These are phyloP conservation scores for Tanozyma kutaoensis DNA, from an alignment of 805 yeast genomes.

Conservation along the genomic window DNA sequence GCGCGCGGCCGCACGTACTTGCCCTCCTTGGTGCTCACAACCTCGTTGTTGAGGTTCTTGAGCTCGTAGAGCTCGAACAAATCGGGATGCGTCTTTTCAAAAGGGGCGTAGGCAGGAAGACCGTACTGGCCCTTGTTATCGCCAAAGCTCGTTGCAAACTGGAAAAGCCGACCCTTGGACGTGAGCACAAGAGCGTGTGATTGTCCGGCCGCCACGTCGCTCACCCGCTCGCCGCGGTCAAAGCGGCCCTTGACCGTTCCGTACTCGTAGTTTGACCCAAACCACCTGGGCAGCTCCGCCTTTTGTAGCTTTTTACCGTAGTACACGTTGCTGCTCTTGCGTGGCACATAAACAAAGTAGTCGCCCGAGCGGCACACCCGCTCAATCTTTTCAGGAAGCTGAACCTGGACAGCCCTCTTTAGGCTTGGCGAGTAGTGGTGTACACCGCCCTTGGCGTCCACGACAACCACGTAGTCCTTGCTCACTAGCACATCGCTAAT, in stretches of 20 bases:
- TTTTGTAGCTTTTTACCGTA: slow-evolving; percentile 14
- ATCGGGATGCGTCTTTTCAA: slow-evolving; percentile 20
- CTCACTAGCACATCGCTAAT: slow-evolving; percentile 45
- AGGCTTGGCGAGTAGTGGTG: slow-evolving; percentile 54
- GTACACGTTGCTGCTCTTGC: slow-evolving; percentile 29
- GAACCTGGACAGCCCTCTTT: slow-evolving; percentile 11
- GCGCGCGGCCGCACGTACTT: slow-evolving; percentile 23
- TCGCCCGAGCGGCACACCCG: slow-evolving; percentile 36
- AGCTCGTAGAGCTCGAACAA: slow-evolving; percentile 30
- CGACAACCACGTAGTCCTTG: slow-evolving; percentile 37
- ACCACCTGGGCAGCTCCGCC: neutral
- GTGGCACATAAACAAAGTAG: slow-evolving; percentile 27
- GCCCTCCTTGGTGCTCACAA: slow-evolving; percentile 9
- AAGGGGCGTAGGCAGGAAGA: slow-evolving; percentile 57
- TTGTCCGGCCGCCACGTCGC: slow-evolving; percentile 44
- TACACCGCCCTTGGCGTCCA: slow-evolving; percentile 57
- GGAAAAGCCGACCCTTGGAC: slow-evolving; percentile 43
- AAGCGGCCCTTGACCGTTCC: slow-evolving; percentile 1
- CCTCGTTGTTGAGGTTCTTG: slow-evolving; percentile 38
- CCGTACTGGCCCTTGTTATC: slow-evolving; percentile 70
- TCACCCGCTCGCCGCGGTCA: slow-evolving; percentile 21
- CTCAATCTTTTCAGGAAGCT: slow-evolving; percentile 15
- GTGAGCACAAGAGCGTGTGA: slow-evolving; percentile 59
- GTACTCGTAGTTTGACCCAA: neutral
- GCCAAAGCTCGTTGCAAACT: slow-evolving; percentile 34